phyloP scores from a whole-genome alignment of 257 asterid genomes.

The Solanum gandarillasii region DNA sequence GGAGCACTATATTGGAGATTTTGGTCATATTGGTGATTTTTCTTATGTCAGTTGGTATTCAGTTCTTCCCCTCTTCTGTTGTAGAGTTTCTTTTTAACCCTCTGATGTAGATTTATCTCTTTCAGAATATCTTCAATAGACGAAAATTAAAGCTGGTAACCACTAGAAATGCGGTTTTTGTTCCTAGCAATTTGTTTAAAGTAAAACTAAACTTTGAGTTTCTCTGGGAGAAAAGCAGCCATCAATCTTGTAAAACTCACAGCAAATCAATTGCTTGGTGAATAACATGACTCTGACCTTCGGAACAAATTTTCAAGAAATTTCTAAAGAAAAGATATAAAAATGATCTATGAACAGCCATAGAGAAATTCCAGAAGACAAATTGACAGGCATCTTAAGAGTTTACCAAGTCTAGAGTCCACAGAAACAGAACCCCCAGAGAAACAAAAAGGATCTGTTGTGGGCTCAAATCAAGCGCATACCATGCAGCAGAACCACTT shows the following conservation, averaged over 20 bases:
- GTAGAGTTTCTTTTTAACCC: not conserved
- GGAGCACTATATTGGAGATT: not conserved
- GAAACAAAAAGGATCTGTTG: constrained; percentile 48
- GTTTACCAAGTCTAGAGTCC: constrained; percentile 85
- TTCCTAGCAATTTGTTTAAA: not conserved
- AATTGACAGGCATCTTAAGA: not conserved
- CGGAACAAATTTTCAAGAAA: not conserved
- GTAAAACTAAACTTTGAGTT: not conserved
- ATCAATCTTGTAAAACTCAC: not conserved
- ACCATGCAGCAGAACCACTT: constrained; percentile 69
- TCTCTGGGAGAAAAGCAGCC: not conserved
- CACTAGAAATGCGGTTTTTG: not conserved
- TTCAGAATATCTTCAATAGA: not conserved
- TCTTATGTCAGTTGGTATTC: not conserved
- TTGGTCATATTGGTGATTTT: not conserved
- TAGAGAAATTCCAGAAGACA: not conserved
- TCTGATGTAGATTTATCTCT: not conserved
- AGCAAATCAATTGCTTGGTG: not conserved
- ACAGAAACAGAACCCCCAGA: constrained; percentile 59
- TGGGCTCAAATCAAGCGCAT: constrained; percentile 39
- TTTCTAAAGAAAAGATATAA: not conserved
- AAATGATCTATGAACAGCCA: not conserved
- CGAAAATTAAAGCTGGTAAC: not conserved
- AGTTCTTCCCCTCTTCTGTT: not conserved
- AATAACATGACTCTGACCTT: not conserved